phyloP scores from a whole-genome alignment of 441 rosid species.

The Metrosideros polymorpha region DNA sequence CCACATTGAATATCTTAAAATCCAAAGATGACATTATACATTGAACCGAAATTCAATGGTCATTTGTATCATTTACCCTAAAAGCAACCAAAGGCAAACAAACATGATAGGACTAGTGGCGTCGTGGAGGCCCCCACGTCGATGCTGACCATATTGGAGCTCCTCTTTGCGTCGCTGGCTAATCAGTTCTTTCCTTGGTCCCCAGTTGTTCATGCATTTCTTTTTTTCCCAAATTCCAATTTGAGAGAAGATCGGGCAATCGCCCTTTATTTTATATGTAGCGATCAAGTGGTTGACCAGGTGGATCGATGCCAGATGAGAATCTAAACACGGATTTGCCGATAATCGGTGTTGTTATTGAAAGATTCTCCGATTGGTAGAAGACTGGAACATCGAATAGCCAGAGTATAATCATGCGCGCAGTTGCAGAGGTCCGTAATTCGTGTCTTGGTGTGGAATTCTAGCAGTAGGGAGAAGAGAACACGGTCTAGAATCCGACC shows the following conservation, averaged over 20 bases:
- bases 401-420: fast-evolving
- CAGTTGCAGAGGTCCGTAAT: too few species aligned
- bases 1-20: too few species aligned
- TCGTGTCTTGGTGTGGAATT: too few species aligned
- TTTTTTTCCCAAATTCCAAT: neutral
- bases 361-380: neutral
- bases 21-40: too few species aligned
- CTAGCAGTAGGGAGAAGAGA: too few species aligned
- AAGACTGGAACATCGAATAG: neutral
- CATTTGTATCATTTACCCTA: too few species aligned
- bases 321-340: neutral
- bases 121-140: neutral
- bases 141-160: neutral
- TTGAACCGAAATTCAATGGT: too few species aligned
- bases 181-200: neutral
- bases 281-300: too few species aligned
- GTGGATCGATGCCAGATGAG: neutral
- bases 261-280: neutral
- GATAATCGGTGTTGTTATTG: neutral
- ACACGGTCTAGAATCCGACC: too few species aligned
- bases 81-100: neutral
- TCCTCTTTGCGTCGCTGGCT: neutral
- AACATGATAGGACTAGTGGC: neutral
- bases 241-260: neutral
- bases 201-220: neutral